phyloP scores from a whole-genome alignment of 169 alveolate genomes.

The Plasmodium relictum region DNA sequence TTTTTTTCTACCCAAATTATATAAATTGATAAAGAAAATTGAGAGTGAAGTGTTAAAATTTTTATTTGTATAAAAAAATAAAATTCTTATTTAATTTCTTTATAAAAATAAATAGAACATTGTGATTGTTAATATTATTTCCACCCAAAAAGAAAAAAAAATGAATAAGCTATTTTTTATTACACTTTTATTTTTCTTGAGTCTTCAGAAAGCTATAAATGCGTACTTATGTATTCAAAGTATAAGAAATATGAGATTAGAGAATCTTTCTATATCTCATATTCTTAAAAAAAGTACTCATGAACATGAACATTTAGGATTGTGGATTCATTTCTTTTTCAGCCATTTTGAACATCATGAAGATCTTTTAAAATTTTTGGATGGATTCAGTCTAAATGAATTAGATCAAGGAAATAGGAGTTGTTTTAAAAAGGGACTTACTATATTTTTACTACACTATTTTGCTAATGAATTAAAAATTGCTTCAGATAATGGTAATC shows the following conservation, averaged over 20 bases:
- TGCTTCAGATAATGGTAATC: background rate
- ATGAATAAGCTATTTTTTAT: conserved; percentile 30
- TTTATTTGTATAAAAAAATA: background rate
- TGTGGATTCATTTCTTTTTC: conserved; percentile 61
- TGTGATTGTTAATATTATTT: no score
- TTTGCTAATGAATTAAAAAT: conserved; percentile 20
- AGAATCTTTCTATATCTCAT: conserved; percentile 21
- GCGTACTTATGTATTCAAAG: conserved; percentile 14
- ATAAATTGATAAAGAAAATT: background rate
- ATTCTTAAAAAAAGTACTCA: conserved; percentile 15
- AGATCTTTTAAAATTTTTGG: conserved; percentile 29
- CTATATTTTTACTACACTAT: conserved; percentile 30
- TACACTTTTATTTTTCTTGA: conserved; percentile 9
- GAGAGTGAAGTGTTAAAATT: background rate
- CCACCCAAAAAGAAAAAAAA: background rate
- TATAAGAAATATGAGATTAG: background rate
- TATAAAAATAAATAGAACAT: background rate
- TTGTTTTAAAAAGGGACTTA: conserved; percentile 42
- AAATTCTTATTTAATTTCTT: background rate
- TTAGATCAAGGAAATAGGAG: conserved; percentile 23
- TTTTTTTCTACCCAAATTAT: background rate
- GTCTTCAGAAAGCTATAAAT: conserved; percentile 27
- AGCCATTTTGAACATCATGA: conserved; percentile 16
- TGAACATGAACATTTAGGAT: conserved; percentile 4
- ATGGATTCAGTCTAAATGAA: background rate